Evolutionary conservation across 139 green algal species (phyloP).

Genomic region (Edaphochlamys debaryana): DNA sequence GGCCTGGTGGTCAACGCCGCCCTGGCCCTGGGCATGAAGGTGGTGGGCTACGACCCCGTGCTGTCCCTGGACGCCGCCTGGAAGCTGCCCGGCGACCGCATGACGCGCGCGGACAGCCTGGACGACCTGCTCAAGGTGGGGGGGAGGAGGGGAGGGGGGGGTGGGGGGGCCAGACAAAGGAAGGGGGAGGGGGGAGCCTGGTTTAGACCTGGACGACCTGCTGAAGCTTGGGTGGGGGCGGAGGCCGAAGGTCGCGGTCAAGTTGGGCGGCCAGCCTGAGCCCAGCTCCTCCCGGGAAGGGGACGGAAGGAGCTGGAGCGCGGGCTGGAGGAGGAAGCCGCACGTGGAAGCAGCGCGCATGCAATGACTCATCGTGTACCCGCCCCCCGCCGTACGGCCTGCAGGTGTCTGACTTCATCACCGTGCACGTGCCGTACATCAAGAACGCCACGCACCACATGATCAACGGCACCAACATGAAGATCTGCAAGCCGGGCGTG

Average conservation of each 20-base stretch:
- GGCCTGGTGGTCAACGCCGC: constrained; percentile 62
- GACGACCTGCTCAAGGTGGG: constrained; percentile 57
- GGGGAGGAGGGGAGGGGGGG: neutral
- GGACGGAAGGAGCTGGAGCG: too few species aligned
- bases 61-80: constrained; percentile 65
- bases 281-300: too few species aligned
- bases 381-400: too few species aligned
- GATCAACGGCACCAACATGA: constrained; percentile 59
- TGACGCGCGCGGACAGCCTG: constrained; percentile 53
- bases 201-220: too few species aligned
- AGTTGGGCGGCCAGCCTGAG: too few species aligned
- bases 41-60: constrained; percentile 68
- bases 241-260: too few species aligned
- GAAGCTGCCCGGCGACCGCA: constrained; percentile 65
- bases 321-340: too few species aligned
- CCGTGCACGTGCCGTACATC: constrained; percentile 64
- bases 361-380: too few species aligned
- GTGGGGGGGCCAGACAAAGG: neutral
- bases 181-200: neutral
- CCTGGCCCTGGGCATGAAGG: constrained; percentile 67
- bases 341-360: too few species aligned
- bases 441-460: constrained; percentile 68
- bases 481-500: constrained; percentile 61
- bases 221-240: too few species aligned
- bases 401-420: constrained; percentile 61